Evolutionary conservation across 306 rosid genomes (phyloP), one percentile per base, ranked within the genome.

Genomic region (Rosa chinensis): DNA sequence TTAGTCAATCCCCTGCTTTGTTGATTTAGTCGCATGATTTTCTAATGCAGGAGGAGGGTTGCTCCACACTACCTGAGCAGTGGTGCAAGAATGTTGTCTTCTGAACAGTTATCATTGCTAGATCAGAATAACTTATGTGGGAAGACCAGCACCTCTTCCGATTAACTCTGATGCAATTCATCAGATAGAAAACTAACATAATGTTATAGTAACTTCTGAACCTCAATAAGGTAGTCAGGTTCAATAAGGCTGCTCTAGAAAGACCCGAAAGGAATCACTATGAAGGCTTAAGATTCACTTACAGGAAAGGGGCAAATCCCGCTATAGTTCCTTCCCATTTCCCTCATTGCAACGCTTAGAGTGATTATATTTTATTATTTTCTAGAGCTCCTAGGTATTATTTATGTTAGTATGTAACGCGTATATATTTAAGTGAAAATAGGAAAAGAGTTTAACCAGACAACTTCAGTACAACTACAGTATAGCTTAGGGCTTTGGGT

Each of bases 31-130:
- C 44, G 13, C 45, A 43, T 83, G 78, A 69, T 78, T 59, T 79
- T 78, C 64, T 50, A 73, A 83, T 79, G 85, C 86, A 95, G 97
- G 86, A 81, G 73, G 45, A 80, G 92, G 45, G 75, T 82, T 82
- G 84, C 89, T 79, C 89, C 76, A 56, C 97, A 95, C 84, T 89
- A 95, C 88, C 84, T 92, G 82, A 89, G 94, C 66, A 85, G 72
- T 61, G 90, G 93, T 69, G 53, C 43, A 53, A 73, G 79, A 79
- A 67, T 80, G 86, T 83, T 92, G 79, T 82, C 94, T 16, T 89
- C 90, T 8, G 92, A 92, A 77, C 90, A 91, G 75, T 86, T 95
- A 83, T 84, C 82, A 32, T 75, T 86, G 83, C 80, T 95, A 66
- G 89, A 85, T 76, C 89, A 86, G 74, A 80, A 83, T 71, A 89